phyloP scores from a whole-genome alignment of 2,329 filamentous ascomycete genomes.

The Ophiostoma ips region DNA sequence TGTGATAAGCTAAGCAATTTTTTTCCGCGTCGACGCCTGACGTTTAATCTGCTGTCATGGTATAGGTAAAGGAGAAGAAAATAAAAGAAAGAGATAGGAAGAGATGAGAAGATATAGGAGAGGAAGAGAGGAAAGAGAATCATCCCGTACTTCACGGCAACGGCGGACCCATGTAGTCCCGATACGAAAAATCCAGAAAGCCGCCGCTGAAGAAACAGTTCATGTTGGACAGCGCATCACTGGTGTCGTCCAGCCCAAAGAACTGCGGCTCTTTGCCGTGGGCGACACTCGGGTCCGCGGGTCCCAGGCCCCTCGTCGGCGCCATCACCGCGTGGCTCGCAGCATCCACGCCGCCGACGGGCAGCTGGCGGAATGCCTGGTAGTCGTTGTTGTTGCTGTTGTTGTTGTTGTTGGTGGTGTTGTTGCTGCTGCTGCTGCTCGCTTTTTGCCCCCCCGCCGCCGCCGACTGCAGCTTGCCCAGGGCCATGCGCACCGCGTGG shows the following conservation, averaged over 20 bases:
- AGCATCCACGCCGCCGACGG: neutral
- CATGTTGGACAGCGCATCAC: neutral
- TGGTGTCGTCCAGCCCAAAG: neutral
- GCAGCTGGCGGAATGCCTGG: neutral
- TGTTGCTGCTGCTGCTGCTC: neutral
- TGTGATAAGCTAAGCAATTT: too few species aligned
- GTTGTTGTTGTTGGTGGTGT: neutral
- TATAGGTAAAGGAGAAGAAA: too few species aligned
- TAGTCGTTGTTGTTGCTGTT: neutral
- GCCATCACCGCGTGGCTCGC: neutral
- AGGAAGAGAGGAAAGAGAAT: too few species aligned
- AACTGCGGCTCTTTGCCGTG: neutral
- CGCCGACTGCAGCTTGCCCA: neutral
- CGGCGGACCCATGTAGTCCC: neutral
- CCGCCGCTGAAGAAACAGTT: neutral
- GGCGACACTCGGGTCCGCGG: neutral
- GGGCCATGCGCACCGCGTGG: neutral
- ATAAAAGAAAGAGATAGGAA: too few species aligned
- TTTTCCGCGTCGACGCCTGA: too few species aligned
- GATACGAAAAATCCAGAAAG: neutral
- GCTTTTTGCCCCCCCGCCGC: too few species aligned
- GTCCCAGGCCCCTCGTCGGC: neutral
- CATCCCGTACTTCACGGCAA: neutral
- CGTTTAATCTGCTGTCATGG: too few species aligned
- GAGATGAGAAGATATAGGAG: too few species aligned